Conservation (phyloP, 2,329 filamentous ascomycete genomes). For the Pezicula radicicola region DNA sequence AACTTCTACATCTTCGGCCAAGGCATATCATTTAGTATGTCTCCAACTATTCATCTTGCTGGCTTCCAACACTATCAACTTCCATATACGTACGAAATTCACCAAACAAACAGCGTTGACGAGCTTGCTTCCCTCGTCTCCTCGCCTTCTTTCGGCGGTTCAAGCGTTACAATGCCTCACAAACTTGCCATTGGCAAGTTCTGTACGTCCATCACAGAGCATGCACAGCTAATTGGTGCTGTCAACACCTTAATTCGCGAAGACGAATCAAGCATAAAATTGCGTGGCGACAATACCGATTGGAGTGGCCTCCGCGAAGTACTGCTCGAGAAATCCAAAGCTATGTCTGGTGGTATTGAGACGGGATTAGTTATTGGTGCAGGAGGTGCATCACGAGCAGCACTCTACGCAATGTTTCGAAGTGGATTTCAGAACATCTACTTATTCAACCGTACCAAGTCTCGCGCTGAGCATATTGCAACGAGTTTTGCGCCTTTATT, state of each 20-base stretch:
- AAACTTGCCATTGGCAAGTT: not conserved
- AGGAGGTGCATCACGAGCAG: constrained; percentile 71
- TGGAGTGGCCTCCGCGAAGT: constrained; percentile 75
- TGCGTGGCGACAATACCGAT: constrained; percentile 76
- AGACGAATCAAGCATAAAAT: constrained; percentile 59
- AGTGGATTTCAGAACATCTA: constrained; percentile 71
- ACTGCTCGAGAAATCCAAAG: constrained; percentile 64
- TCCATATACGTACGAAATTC: not conserved
- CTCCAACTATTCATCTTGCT: not conserved
- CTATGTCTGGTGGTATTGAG: constrained; percentile 22
- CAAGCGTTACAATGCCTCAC: not conserved
- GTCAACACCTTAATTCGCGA: constrained; percentile 17
- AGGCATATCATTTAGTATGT: constrained; percentile 2
- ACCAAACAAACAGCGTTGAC: constrained; percentile 3
- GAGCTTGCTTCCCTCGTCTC: not conserved
- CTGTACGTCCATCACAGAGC: not conserved
- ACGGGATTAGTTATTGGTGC: constrained; percentile 59
- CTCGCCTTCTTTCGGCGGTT: not conserved
- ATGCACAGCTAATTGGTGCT: not conserved
- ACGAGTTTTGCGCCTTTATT: not conserved
- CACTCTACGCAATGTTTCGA: constrained; percentile 71
- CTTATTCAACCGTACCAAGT: constrained; percentile 52
- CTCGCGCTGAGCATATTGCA: constrained; percentile 1
- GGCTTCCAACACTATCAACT: not conserved
- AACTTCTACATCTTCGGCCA: constrained; percentile 7